Base-by-base conservation (phyloP, 2,329 filamentous ascomycete genomes). In the Ophiosphaerella korrae region DNA sequence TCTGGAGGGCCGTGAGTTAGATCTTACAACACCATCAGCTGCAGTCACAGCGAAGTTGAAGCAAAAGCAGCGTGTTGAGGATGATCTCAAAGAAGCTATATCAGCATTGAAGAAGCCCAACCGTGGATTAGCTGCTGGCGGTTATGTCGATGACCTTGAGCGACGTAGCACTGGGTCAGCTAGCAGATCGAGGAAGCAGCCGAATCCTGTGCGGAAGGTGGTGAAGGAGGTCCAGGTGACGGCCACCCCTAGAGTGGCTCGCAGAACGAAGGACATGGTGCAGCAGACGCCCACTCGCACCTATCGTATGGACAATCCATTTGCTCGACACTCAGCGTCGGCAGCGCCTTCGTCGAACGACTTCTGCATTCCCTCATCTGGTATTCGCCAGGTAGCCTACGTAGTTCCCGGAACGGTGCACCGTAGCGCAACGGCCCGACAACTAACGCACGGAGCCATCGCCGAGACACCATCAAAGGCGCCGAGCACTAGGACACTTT, bases 81-180 rank as follows among this genome's bases (percentile, higher is more conserved):
- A 86, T 24, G 87, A 92, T 64, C 74, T 93, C 31, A 84, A 85
- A 58, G 84, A 90, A 51, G 90, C 90, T 7, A 92, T 94, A 42
- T 83, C 83, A 5, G 82, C 86, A 8, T 71, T 93, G 36, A 87
- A 88, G 68, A 90, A 87, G 71, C 90, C 90, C 1, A 92, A 93
- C 63, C 83, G 90, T 39, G 82, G 84, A 18, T 78, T 88, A 35
- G 88, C 87, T 11, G 85, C 85, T 29, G 86, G 85, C 62, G 82
- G 84, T 33, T 79, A 89, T 49, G 84, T 82, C 3, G 88, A 90
- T 57, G 86, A 84, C 23, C 82, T 84, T 4, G 87, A 91, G 67
- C 82, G 82, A 60, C 82, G 86, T 26, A 58, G 62, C 29, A 50
- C 66, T 23, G 55, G 57, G 14, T 42, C 58, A 39, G 42, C 63